Evolutionary conservation across 176 grass and related monocot species (phyloP).

Genomic region (Hordeum vulgare): DNA sequence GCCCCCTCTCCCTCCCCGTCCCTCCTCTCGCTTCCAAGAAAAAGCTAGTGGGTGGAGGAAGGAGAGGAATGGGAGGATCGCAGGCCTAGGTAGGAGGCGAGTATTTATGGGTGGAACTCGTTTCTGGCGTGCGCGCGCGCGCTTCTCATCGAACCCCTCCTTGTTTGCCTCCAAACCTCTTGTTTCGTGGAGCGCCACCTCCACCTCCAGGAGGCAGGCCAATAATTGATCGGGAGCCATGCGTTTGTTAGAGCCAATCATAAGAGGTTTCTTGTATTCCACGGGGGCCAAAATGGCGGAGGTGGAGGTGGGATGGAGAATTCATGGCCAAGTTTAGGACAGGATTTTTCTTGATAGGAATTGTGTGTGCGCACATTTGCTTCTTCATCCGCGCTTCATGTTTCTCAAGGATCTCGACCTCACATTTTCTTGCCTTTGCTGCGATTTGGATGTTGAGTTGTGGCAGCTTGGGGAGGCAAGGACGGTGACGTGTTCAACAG

Average conservation of each 20-base stretch:
- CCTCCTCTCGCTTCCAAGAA: constrained; percentile 44
- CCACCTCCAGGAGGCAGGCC: constrained; percentile 11
- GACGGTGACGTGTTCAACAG: background rate
- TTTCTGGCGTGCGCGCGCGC: background rate
- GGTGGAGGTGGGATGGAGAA: background rate
- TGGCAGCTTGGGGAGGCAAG: background rate
- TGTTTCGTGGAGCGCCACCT: background rate
- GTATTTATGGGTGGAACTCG: constrained; percentile 23
- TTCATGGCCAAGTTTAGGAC: background rate
- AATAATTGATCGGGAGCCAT: constrained; percentile 35
- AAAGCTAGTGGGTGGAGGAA: background rate
- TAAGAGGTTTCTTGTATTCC: background rate
- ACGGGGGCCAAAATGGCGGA: background rate
- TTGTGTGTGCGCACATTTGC: background rate
- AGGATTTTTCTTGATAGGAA: background rate
- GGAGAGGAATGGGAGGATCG: constrained; percentile 25
- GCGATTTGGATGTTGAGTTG: background rate
- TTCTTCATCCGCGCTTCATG: background rate
- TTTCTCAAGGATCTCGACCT: background rate
- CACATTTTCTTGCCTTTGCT: background rate
- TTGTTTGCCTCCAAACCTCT: constrained; percentile 3
- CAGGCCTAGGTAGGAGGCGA: background rate
- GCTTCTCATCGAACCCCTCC: background rate
- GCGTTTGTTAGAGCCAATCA: constrained; percentile 22
- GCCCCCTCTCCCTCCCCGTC: constrained; percentile 23